Conservation (phyloP, 768 basidiomycete species). For the Calocera viscosa region DNA sequence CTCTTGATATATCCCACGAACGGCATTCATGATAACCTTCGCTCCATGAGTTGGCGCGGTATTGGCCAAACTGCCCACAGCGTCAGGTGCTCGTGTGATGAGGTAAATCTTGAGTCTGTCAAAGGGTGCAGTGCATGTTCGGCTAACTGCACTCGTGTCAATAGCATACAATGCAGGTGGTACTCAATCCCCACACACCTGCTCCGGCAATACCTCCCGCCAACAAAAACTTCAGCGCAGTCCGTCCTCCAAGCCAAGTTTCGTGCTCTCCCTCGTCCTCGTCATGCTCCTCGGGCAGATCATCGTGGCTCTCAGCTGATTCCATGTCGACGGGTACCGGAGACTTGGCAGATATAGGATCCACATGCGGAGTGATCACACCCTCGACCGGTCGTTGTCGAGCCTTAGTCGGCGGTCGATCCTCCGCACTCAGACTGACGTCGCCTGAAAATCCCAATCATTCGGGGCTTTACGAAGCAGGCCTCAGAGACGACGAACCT, state of each 20-base stretch:
- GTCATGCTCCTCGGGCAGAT: conserved; percentile 22
- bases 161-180: conserved; percentile 6
- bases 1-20: conserved; percentile 73
- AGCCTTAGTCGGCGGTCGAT: conserved; percentile 36
- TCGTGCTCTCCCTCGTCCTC: conserved; percentile 48
- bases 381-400: background rate
- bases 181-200: conserved; percentile 41
- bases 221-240: conserved; percentile 76
- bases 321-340: background rate
- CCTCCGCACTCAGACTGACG: conserved; percentile 64
- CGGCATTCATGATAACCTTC: conserved; percentile 56
- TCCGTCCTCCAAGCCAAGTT: conserved; percentile 49
- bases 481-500: conserved; percentile 37
- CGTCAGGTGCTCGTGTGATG: conserved; percentile 74
- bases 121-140: conserved; percentile 94
- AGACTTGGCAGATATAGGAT: background rate
- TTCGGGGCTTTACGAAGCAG: background rate
- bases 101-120: conserved; percentile 94
- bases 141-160: conserved; percentile 50
- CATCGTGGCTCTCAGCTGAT: conserved; percentile 6
- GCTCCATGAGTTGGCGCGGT: conserved; percentile 38
- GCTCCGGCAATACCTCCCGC: conserved; percentile 94
- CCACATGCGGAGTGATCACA: background rate
- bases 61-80: conserved; percentile 41
- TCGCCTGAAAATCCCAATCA: conserved; percentile 42